These are phyloP conservation scores for Mycena citricolor DNA, from an alignment of 1,284 basidiomycete species.

Conservation along the genomic window DNA sequence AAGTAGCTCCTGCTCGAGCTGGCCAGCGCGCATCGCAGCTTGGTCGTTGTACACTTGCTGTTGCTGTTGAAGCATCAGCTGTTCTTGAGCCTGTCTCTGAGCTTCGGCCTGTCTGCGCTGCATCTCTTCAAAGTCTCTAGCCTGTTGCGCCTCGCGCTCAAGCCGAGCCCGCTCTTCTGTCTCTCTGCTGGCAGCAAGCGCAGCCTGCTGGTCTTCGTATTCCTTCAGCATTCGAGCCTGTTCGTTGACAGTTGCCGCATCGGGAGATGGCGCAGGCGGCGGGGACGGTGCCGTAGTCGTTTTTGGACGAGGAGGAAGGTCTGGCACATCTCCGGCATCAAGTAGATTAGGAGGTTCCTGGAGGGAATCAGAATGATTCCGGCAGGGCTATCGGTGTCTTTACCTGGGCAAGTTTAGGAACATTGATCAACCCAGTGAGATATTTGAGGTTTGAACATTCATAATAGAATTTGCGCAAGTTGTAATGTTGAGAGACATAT, in stretches of 20 bases:
- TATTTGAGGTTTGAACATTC: conserved; percentile 98
- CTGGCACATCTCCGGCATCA: conserved; percentile 81
- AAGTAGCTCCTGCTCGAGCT: conserved; percentile 90
- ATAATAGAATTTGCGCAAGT: conserved; percentile 93
- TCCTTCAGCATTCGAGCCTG: conserved; percentile 95
- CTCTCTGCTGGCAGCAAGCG: conserved; percentile 77
- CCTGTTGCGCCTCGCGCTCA: conserved; percentile 80
- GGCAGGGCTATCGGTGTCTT: conserved; percentile 21
- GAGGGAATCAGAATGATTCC: conserved; percentile 3
- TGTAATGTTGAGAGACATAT: conserved; percentile 87
- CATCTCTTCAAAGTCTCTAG: conserved; percentile 88
- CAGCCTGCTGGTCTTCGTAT: conserved; percentile 94
- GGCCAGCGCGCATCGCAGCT: conserved; percentile 63
- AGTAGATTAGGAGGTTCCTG: conserved; percentile 93
- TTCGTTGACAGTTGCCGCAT: conserved; percentile 81
- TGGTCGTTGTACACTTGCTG: conserved; percentile 75
- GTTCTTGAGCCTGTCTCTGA: conserved; percentile 87
- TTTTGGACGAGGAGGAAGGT: conserved; percentile 84
- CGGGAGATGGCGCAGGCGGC: conserved; percentile 68
- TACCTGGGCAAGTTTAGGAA: conserved; percentile 91
- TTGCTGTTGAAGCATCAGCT: conserved; percentile 78
- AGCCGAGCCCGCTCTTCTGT: conserved; percentile 79
- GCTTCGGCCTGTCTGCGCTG: conserved; percentile 88
- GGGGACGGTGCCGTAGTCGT: conserved; percentile 54
- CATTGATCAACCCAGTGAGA: conserved; percentile 92